phyloP scores from a whole-genome alignment of 164 flowering plant species.

The Vitis vinifera region ASM3070453v1 NC_081822.1:3531001-3531500 shows the following conservation, averaged over 20 bases:
- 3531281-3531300: constrained; percentile 84
- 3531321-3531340: constrained; percentile 62
- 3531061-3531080: too few species aligned
- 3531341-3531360: constrained; percentile 73
- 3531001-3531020: background rate
- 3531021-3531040: background rate
- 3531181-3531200: constrained; percentile 71
- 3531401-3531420: constrained; percentile 55
- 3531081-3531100: background rate
- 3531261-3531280: constrained; percentile 93
- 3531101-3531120: background rate
- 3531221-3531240: constrained; percentile 80
- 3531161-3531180: constrained; percentile 64
- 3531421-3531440: constrained; percentile 54
- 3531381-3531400: constrained; percentile 59
- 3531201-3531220: constrained; percentile 83
- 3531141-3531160: constrained; percentile 54
- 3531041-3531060: too few species aligned
- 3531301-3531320: constrained; percentile 72
- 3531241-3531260: constrained; percentile 84
- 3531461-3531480: constrained; percentile 73
- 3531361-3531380: constrained; percentile 79
- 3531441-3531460: constrained; percentile 78
- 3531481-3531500: constrained; percentile 93
- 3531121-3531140: constrained; percentile 3